phyloP scores from a whole-genome alignment of 805 yeast species.

The Sugiyamaella floridensis region DNA sequence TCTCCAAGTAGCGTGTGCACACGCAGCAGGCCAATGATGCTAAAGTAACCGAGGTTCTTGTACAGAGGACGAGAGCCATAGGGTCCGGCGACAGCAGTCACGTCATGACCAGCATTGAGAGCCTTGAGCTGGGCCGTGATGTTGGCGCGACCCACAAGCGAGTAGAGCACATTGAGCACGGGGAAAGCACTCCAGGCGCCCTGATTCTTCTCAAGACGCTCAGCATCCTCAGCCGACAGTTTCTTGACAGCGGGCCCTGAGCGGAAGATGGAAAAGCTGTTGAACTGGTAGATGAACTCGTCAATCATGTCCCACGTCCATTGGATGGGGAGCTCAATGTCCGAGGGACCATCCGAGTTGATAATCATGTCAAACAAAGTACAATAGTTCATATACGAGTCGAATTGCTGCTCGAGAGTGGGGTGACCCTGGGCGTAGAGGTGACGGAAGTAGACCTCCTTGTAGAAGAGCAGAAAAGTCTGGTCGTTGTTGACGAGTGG shows the following conservation, averaged over 20 bases:
- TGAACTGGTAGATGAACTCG: conserved; percentile 47
- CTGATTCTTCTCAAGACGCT: conserved; percentile 33
- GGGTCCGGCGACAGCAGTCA: conserved; percentile 35
- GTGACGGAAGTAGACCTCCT: conserved; percentile 46
- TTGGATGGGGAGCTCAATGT: conserved; percentile 41
- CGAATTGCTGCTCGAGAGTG: conserved; percentile 39
- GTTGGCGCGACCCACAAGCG: conserved; percentile 37
- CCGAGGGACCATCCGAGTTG: conserved; percentile 39
- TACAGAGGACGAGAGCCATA: conserved; percentile 39
- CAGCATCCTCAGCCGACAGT: conserved; percentile 31
- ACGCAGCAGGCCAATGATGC: conserved; percentile 43
- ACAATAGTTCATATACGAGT: conserved; percentile 45
- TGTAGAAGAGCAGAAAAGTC: conserved; percentile 40
- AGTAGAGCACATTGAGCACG: conserved; percentile 43
- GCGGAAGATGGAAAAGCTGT: conserved; percentile 39
- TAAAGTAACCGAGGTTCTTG: conserved; percentile 43
- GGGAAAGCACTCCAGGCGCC: conserved; percentile 43
- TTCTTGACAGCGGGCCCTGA: conserved; percentile 29
- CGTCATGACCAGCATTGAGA: conserved; percentile 27
- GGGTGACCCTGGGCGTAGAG: conserved; percentile 41
- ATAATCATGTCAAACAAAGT: conserved; percentile 40
- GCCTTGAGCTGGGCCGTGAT: conserved; percentile 37
- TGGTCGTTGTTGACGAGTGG: conserved; percentile 41
- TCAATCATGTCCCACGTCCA: conserved; percentile 50
- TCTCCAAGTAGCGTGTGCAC: conserved; percentile 46